These are phyloP conservation scores for Ogataea nakhonphanomensis DNA, from an alignment of 805 yeast species.

Conservation along the genomic window DNA sequence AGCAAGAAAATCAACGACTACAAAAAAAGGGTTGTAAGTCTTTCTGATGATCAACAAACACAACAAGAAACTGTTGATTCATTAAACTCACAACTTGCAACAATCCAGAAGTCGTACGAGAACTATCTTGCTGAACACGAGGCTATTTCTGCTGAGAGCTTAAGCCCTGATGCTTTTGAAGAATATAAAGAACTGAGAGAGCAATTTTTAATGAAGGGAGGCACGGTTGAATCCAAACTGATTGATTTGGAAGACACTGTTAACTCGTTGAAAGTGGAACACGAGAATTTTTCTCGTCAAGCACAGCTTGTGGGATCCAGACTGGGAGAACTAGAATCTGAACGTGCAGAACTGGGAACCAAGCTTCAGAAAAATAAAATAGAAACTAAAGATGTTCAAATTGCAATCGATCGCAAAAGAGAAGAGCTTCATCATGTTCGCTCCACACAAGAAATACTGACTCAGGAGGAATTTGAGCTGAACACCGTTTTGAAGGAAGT, in stretches of 20 bases:
- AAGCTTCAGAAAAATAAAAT: slow-evolving; percentile 30
- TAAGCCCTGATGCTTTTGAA: slow-evolving; percentile 49
- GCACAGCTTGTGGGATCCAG: slow-evolving; percentile 35
- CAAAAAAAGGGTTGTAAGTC: slow-evolving; percentile 45
- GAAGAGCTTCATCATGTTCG: slow-evolving; percentile 28
- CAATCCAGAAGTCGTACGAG: slow-evolving; percentile 24
- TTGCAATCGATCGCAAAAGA: slow-evolving; percentile 30
- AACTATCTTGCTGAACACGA: slow-evolving; percentile 18
- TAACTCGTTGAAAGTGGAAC: slow-evolving; percentile 27
- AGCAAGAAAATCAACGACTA: slow-evolving; percentile 44
- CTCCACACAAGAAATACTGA: slow-evolving; percentile 35
- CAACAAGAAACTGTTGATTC: slow-evolving; percentile 44
- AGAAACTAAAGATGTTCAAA: slow-evolving; percentile 29
- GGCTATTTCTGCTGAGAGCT: slow-evolving; percentile 11
- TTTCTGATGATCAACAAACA: slow-evolving; percentile 48
- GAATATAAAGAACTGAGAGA: slow-evolving; percentile 61
- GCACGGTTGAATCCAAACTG: slow-evolving; percentile 54
- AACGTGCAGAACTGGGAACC: slow-evolving; percentile 29
- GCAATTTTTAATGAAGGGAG: slow-evolving; percentile 50
- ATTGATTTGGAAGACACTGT: slow-evolving; percentile 44
- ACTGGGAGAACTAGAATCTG: slow-evolving; percentile 33
- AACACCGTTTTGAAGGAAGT: slow-evolving; percentile 61
- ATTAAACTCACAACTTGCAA: slow-evolving; percentile 45
- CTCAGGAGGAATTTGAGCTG: slow-evolving; percentile 53
- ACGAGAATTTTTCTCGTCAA: slow-evolving; percentile 36